Conservation (phyloP, 2,329 filamentous ascomycete species). For the Cordyceps cicadae region DNA sequence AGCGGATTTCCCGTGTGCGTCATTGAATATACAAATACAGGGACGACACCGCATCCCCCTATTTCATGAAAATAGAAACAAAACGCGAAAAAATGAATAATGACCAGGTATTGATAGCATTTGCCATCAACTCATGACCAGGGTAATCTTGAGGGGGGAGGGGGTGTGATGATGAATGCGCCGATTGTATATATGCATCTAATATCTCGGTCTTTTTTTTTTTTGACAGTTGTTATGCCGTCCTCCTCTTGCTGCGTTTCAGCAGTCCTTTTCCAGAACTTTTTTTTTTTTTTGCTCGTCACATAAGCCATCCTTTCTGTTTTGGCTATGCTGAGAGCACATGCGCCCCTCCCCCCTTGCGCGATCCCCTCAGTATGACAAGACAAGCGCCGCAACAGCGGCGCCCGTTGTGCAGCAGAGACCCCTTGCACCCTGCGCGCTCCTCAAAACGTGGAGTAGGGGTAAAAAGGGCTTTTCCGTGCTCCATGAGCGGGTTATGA, state of each 20-base stretch:
- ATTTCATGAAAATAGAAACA: background rate
- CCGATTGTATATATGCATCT: background rate
- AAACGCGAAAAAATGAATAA: background rate
- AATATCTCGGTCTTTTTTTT: background rate
- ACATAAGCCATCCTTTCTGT: background rate
- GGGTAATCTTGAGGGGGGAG: background rate
- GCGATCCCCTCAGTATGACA: no score
- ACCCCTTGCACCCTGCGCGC: no score
- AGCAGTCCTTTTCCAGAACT: background rate
- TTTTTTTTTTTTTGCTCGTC: background rate
- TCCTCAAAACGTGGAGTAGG: no score
- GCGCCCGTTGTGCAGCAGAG: no score
- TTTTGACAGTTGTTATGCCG: background rate
- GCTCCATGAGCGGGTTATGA: background rate
- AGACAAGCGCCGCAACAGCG: no score
- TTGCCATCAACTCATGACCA: background rate
- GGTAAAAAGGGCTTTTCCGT: no score
- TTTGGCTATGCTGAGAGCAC: no score
- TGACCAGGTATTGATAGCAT: background rate
- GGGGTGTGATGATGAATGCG: background rate
- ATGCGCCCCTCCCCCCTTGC: no score
- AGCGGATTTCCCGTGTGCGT: background rate
- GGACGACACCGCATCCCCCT: background rate
- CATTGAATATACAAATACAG: slow-evolving; percentile 4
- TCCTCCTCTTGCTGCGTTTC: background rate